A percentile compares a stretch with the other conserved stretches of the same genome.
phyloP scores from a whole-genome alignment of 164 flowering plant genomes.

The Magnolia officinalis region DNA sequence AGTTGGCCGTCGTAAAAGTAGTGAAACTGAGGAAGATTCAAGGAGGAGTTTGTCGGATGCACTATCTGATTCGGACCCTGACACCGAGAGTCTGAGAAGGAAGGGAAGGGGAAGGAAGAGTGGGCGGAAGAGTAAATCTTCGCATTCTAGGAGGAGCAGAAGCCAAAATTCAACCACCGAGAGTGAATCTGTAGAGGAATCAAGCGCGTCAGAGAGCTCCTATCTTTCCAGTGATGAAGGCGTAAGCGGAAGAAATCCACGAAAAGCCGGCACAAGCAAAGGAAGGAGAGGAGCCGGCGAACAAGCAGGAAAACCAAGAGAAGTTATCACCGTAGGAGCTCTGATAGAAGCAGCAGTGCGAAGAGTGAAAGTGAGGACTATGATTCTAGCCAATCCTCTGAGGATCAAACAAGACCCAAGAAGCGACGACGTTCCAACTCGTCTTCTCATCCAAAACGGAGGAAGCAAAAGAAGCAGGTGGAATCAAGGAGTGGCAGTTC shows the following conservation, averaged over 20 bases:
- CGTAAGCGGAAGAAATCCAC: slow-evolving; percentile 11
- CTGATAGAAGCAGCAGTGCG: slow-evolving; percentile 38
- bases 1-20: not conserved
- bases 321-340: slow-evolving; percentile 27
- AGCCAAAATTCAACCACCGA: slow-evolving; percentile 29
- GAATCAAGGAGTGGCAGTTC: slow-evolving; percentile 31
- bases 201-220: slow-evolving; percentile 26
- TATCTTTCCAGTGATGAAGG: slow-evolving; percentile 17
- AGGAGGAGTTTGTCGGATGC: slow-evolving; percentile 17
- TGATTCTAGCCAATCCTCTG: slow-evolving; percentile 25
- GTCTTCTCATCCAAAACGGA: slow-evolving; percentile 24
- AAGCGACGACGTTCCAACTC: slow-evolving; percentile 9
- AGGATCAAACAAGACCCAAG: slow-evolving; percentile 18
- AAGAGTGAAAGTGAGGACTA: slow-evolving; percentile 34
- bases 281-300: slow-evolving; percentile 27
- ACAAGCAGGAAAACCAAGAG: slow-evolving; percentile 3
- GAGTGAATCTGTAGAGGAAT: slow-evolving; percentile 30
- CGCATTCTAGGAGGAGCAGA: slow-evolving; percentile 28
- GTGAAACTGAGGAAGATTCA: slow-evolving; percentile 20
- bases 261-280: slow-evolving; percentile 15
- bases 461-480: slow-evolving; percentile 32
- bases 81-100: slow-evolving; percentile 24
- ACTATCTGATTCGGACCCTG: slow-evolving; percentile 27
- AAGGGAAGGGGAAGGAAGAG: slow-evolving; percentile 7
- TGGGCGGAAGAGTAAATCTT: slow-evolving; percentile 30